A percentile compares a stretch with the other conserved stretches of the same genome.
Evolutionary conservation across 768 basidiomycete species (phyloP).

Genomic region (Boletus reticuloceps): DNA sequence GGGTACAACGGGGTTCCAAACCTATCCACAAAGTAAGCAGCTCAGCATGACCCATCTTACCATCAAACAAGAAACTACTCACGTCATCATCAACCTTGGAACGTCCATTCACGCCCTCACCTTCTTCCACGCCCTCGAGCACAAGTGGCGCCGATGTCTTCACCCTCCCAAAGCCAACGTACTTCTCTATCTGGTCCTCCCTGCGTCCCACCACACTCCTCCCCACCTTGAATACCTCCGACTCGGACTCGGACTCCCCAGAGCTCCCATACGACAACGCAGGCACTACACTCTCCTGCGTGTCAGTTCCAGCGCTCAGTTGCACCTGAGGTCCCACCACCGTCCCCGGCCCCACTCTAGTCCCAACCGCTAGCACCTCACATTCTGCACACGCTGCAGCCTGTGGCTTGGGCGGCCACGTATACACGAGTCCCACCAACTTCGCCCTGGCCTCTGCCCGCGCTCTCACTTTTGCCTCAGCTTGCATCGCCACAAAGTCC

Average conservation of each 20-base stretch:
- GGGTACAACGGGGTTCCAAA: background rate
- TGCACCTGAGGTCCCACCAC: background rate
- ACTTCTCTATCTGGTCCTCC: background rate
- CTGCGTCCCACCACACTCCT: background rate
- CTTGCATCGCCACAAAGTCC: conserved; percentile 8
- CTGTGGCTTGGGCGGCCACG: conserved; percentile 24
- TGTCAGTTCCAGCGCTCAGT: background rate
- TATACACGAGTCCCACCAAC: conserved; percentile 8
- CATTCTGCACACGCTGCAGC: conserved; percentile 5
- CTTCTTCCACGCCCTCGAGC: background rate
- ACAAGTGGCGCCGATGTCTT: background rate
- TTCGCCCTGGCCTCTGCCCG: background rate
- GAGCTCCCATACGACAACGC: conserved; percentile 13
- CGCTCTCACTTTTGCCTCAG: background rate
- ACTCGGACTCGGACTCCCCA: conserved; percentile 5
- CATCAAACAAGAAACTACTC: background rate
- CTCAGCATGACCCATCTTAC: background rate
- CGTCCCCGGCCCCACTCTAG: too few species aligned
- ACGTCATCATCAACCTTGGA: background rate
- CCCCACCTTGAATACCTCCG: conserved; percentile 1
- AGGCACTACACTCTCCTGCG: conserved; percentile 1
- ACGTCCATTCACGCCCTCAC: background rate
- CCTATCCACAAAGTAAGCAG: background rate
- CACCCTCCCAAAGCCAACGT: conserved; percentile 5
- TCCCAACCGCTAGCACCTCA: background rate